phyloP scores from a whole-genome alignment of 768 basidiomycete species.

The Trametes cingulata region DNA sequence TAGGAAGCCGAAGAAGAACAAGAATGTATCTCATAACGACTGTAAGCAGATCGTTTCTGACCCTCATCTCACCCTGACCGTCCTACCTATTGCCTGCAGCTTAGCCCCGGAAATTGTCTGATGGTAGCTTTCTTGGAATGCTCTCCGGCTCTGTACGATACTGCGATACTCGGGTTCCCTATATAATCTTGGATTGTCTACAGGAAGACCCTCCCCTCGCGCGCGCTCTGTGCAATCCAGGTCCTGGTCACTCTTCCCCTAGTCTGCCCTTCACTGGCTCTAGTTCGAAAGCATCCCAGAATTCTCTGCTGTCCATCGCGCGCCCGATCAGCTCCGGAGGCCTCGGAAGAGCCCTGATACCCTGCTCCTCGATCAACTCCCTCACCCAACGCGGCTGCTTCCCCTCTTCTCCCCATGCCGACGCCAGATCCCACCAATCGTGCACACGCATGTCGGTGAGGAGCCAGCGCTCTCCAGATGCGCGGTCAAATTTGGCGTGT shows the following conservation, averaged over 20 bases:
- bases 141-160: constrained; percentile 1
- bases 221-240: neutral
- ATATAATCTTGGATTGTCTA: neutral
- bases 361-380: constrained; percentile 56
- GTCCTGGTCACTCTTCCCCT: constrained; percentile 14
- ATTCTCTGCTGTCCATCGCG: constrained; percentile 60
- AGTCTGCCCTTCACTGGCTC: constrained; percentile 42
- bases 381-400: constrained; percentile 54
- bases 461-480: constrained; percentile 55
- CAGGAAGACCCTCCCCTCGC: too few relatives aligned
- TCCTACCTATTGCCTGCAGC: neutral
- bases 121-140: neutral
- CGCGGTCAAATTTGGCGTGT: constrained; percentile 43
- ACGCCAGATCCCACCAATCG: constrained; percentile 70
- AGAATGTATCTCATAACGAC: neutral
- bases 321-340: constrained; percentile 48
- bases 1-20: constrained; percentile 29
- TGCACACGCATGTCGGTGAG: constrained; percentile 57
- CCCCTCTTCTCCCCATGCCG: constrained; percentile 49
- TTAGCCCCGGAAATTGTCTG: neutral
- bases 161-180: neutral
- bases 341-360: constrained; percentile 54
- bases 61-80: neutral
- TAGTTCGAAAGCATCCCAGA: constrained; percentile 53
- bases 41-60: neutral